phyloP scores from a whole-genome alignment of 163 green algal genomes.

The Chloromonas sp. region DNA sequence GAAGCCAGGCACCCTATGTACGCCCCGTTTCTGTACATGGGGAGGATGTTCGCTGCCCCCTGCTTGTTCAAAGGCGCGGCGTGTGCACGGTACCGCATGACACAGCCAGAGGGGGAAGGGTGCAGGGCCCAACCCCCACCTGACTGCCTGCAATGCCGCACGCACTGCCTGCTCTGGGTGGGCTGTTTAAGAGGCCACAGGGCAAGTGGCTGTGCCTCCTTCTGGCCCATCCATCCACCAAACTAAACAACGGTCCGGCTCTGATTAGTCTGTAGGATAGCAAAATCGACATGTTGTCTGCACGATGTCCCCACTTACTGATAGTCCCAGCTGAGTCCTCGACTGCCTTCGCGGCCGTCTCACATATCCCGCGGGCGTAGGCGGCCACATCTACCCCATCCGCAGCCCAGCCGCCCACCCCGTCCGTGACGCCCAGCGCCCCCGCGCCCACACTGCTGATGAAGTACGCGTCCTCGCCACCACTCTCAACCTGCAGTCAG shows the following conservation, averaged over 20 bases:
- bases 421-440: conserved; percentile 86
- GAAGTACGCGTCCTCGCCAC: conserved; percentile 91
- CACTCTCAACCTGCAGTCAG: conserved; percentile 49
- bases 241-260: not conserved
- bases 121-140: too few relatives aligned
- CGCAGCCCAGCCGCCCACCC: conserved; percentile 88
- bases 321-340: not conserved
- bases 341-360: conserved; percentile 9
- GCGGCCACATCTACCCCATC: conserved; percentile 75
- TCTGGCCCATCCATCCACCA: not conserved
- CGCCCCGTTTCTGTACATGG: not conserved
- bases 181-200: not conserved
- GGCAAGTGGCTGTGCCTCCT: not conserved
- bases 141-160: too few relatives aligned
- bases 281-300: not conserved
- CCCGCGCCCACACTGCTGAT: conserved; percentile 38
- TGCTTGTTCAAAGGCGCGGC: not conserved
- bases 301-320: not conserved
- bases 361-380: conserved; percentile 58
- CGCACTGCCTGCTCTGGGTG: not conserved
- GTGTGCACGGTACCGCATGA: not conserved
- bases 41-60: not conserved
- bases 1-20: too few relatives aligned
- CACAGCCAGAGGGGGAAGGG: too few relatives aligned
- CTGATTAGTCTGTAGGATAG: not conserved